Evolutionary conservation across 2,329 filamentous ascomycete genomes (phyloP), one percentile per base, ranked within the genome.

Genomic region (Calonectria leucothoes): DNA sequence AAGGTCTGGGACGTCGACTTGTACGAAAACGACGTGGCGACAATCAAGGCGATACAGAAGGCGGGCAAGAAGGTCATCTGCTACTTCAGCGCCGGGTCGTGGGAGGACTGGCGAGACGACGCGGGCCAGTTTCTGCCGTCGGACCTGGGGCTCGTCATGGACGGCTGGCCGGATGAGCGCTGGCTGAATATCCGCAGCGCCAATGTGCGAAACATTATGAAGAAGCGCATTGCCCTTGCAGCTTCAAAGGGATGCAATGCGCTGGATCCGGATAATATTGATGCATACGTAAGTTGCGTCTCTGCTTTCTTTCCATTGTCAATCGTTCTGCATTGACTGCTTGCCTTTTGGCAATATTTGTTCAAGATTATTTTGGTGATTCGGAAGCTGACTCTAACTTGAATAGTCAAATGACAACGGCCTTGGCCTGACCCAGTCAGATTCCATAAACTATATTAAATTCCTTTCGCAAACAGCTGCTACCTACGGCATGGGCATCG

Each of bases 31-130:
- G 68, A 79, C 33, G 74, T 68, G 1, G 64, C 75, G 14, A 82
- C 82, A 2, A 81, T 93, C 71, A 87, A 91, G 73, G 85, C 92
- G 17, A 91, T 93, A 81, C 85, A 88, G 71, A 90, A 89, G 64
- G 82, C 84, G 8, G 89, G 88, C 10, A 90, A 90, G 79, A 91
- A 89, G 74, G 90, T 94, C 66, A 92, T 95, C 72, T 95, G 93
- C 86, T 95, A 95, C 84, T 95, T 95, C 84, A 93, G 91, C 66
- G 93, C 92, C 0, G 93, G 93, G 1, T 92, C 90, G 6, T 94
- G 89, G 78, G 93, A 95, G 82, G 81, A 91, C 65, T 91, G 88
- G 85, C 88, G 93, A 4, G 83, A 87, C 1, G 93, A 95, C 80
- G 86, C 87, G 25, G 80, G 79, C 37, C 78, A 89, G 6, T 94